Evolutionary conservation across 2,329 filamentous ascomycete genomes (phyloP).

Genomic region (Alternaria incomplexa): DNA sequence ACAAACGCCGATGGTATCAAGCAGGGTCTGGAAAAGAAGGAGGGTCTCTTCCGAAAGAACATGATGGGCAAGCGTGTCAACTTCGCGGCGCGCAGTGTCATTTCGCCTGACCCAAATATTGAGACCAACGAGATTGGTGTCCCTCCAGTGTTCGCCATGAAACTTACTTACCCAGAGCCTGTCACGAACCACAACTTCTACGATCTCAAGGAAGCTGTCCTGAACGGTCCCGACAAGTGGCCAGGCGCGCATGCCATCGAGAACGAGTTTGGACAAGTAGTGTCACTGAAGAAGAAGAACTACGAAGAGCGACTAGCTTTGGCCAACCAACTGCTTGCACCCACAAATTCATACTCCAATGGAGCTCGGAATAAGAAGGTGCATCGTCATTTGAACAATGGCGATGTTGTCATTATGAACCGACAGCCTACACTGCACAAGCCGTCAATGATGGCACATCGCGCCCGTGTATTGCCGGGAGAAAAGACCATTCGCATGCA

Average conservation of each 20-base stretch:
- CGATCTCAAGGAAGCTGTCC: constrained; percentile 92
- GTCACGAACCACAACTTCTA: constrained; percentile 97
- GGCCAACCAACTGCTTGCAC: constrained; percentile 90
- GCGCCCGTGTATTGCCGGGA: constrained; percentile 86
- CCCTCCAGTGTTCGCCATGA: constrained; percentile 95
- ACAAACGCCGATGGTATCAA: constrained; percentile 93
- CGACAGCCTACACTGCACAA: constrained; percentile 97
- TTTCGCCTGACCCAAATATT: constrained; percentile 97
- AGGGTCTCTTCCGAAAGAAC: constrained; percentile 96
- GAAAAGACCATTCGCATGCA: constrained; percentile 99
- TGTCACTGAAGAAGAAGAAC: constrained; percentile 86
- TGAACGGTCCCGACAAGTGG: constrained; percentile 93
- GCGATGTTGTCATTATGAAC: constrained; percentile 98
- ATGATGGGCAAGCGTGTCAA: constrained; percentile 99
- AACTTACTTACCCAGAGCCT: constrained; percentile 94
- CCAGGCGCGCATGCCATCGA: constrained; percentile 94
- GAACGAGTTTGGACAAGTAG: constrained; percentile 90
- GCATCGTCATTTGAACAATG: constrained; percentile 92
- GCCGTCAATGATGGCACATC: constrained; percentile 98
- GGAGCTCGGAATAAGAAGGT: constrained; percentile 93
- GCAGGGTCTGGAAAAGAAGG: constrained; percentile 97
- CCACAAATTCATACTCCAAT: constrained; percentile 74
- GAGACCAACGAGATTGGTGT: constrained; percentile 99
- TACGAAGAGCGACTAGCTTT: constrained; percentile 85
- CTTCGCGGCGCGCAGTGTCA: constrained; percentile 95